These are phyloP conservation scores for Closterium sp. DNA, from an alignment of 139 green algal genomes.

Conservation along the genomic window DNA sequence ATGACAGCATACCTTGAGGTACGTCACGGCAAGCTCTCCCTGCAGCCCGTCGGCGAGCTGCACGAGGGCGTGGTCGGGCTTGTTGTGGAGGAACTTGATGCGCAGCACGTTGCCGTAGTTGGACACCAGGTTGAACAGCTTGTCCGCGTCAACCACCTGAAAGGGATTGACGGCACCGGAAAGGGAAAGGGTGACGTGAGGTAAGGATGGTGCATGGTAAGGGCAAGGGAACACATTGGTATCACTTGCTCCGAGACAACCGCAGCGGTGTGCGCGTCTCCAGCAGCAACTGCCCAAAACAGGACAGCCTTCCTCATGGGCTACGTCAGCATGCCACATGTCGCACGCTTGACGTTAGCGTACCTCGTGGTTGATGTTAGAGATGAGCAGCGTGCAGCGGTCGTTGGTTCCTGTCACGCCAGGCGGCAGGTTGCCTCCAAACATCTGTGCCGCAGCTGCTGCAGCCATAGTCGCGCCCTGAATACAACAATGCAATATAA, in stretches of 20 bases:
- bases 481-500: background rate
- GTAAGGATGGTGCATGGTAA: no score
- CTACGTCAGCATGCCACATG: no score
- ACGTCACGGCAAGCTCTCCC: constrained; percentile 42
- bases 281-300: no score
- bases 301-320: no score
- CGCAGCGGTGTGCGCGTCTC: no score
- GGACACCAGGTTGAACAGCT: constrained; percentile 56
- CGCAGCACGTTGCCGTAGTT: constrained; percentile 53
- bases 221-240: background rate
- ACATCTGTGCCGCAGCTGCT: background rate
- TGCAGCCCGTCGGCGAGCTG: constrained; percentile 43
- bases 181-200: no score
- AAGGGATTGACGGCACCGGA: background rate
- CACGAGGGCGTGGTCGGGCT: constrained; percentile 50
- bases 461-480: background rate
- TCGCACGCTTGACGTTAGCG: background rate
- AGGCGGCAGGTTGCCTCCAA: constrained; percentile 30
- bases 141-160: constrained; percentile 45
- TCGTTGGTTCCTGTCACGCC: constrained; percentile 49
- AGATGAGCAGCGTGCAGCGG: constrained; percentile 27
- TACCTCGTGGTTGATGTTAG: constrained; percentile 48
- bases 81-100: constrained; percentile 55
- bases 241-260: no score
- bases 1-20: constrained; percentile 42